A percentile compares a stretch with the other conserved stretches of the same genome.
Conservation (phyloP, 148 eudicot genomes). For the Beta vulgaris region DNA sequence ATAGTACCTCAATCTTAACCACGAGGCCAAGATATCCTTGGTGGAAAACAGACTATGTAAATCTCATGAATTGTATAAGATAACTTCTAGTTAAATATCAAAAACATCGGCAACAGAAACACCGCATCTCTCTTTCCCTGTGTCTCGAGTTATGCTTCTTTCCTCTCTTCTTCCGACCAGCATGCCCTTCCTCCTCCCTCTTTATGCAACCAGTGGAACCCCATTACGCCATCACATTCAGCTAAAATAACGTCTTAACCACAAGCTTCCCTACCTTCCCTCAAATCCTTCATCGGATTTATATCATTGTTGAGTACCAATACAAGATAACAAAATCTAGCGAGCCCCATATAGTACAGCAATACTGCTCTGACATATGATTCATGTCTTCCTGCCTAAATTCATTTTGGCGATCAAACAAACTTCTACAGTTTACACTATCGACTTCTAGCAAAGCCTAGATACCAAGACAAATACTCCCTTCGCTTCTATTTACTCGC, state of each 20-base stretch:
- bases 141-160: background rate
- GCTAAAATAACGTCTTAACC: background rate
- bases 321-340: constrained; percentile 15
- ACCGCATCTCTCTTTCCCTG: constrained; percentile 4
- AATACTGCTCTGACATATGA: constrained; percentile 8
- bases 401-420: too few relatives aligned
- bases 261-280: constrained; percentile 15
- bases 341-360: background rate
- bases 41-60: too few relatives aligned
- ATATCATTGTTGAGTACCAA: background rate
- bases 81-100: background rate
- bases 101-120: background rate
- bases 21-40: too few relatives aligned
- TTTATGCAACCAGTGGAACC: constrained; percentile 22
- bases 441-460: constrained; percentile 12
- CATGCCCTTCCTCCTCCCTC: background rate
- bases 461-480: background rate
- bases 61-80: too few relatives aligned
- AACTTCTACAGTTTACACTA: constrained; percentile 10
- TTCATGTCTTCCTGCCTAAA: constrained; percentile 18
- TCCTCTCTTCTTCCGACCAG: constrained; percentile 14
- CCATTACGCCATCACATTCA: background rate
- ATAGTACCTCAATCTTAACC: too few relatives aligned
- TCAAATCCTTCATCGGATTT: background rate
- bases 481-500: background rate